Evolutionary conservation across 2,329 filamentous ascomycete species (phyloP).

Genomic region (Ceratocystis cubensis): DNA sequence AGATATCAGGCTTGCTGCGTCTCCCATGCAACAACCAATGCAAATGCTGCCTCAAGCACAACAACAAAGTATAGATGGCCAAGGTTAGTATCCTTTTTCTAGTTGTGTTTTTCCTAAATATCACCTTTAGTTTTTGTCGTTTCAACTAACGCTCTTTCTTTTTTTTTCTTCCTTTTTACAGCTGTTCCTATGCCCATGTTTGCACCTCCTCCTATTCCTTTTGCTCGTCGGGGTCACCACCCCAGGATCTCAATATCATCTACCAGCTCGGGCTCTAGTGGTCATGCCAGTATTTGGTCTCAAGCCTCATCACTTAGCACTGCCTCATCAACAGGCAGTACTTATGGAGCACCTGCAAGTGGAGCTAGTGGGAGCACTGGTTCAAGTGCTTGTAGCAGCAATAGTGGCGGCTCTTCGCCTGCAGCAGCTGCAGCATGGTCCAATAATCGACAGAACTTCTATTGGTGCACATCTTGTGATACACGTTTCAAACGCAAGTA

Average conservation of each 20-base stretch:
- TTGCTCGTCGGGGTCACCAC: slow-evolving; percentile 29
- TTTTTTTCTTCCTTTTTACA: slow-evolving; percentile 20
- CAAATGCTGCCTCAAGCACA: slow-evolving; percentile 18
- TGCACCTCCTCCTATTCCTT: slow-evolving; percentile 28
- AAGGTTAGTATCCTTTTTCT: slow-evolving; percentile 15
- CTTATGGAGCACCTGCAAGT: slow-evolving; percentile 10
- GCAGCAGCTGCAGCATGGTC: slow-evolving; percentile 20
- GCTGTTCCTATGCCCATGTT: slow-evolving; percentile 26
- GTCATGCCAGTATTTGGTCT: slow-evolving; percentile 37
- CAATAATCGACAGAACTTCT: slow-evolving; percentile 33
- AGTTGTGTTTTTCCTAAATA: background rate
- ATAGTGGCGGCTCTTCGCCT: background rate
- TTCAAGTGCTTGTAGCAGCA: background rate
- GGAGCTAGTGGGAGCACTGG: background rate
- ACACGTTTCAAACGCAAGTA: slow-evolving; percentile 56
- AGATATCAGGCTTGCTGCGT: slow-evolving; percentile 27
- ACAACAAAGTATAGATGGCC: slow-evolving; percentile 10
- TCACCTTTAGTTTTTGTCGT: background rate
- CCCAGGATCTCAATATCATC: slow-evolving; percentile 38
- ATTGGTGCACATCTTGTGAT: slow-evolving; percentile 48
- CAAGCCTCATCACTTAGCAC: slow-evolving; percentile 27
- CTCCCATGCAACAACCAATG: slow-evolving; percentile 27
- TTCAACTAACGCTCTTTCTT: slow-evolving; percentile 22
- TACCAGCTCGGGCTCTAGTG: slow-evolving; percentile 38
- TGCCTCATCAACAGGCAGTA: slow-evolving; percentile 15